phyloP scores from a whole-genome alignment of 495 filamentous ascomycete species.

The Aspergillus sclerotioniger region DNA sequence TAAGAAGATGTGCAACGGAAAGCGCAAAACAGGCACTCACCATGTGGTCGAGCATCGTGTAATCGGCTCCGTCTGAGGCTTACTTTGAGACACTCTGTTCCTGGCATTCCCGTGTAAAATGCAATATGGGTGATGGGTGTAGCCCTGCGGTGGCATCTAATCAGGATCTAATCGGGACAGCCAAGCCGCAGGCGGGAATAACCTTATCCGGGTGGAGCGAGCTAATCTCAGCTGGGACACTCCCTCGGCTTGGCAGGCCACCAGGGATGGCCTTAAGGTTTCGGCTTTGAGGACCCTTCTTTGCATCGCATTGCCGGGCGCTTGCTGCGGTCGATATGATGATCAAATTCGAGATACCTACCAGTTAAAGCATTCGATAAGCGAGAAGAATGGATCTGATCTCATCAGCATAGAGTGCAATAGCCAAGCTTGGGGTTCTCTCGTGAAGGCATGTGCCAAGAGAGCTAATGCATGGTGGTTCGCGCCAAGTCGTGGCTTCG shows the following conservation, averaged over 20 bases:
- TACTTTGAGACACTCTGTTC: too few relatives aligned
- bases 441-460: background rate
- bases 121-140: background rate
- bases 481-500: background rate
- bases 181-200: background rate
- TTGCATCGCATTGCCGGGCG: background rate
- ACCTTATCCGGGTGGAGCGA: background rate
- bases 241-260: background rate
- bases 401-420: background rate
- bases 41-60: too few relatives aligned
- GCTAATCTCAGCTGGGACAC: background rate
- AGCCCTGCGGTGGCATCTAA: background rate
- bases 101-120: too few relatives aligned
- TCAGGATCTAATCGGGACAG: background rate
- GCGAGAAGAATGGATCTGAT: too few relatives aligned
- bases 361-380: too few relatives aligned
- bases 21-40: too few relatives aligned
- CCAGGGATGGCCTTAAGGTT: background rate
- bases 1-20: too few relatives aligned
- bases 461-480: background rate
- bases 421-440: background rate
- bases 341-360: too few relatives aligned
- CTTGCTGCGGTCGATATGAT: background rate
- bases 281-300: background rate
- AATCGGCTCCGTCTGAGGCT: too few relatives aligned